phyloP scores from a whole-genome alignment of 148 eudicot genomes.

The Rhododendron griersonianum region DNA sequence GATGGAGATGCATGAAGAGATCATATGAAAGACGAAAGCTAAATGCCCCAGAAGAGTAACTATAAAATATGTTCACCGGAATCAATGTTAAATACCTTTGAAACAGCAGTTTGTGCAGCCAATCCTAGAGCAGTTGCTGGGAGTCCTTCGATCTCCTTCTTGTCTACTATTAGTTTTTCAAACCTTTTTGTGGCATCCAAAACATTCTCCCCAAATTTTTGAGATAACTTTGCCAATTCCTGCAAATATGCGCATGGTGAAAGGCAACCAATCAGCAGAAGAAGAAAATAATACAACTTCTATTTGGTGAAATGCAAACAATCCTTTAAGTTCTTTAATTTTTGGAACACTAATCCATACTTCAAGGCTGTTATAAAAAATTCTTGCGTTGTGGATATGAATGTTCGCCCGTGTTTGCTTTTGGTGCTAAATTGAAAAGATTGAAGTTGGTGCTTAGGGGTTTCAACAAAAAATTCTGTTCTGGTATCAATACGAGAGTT shows the following conservation, averaged over 20 bases:
- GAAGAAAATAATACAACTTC: not conserved
- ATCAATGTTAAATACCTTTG: constrained; percentile 53
- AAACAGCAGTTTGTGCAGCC: constrained; percentile 92
- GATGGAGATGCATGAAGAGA: constrained; percentile 4
- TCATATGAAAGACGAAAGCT: constrained; percentile 4
- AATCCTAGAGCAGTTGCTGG: constrained; percentile 87
- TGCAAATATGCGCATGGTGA: constrained; percentile 22
- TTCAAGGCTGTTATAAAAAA: too few relatives aligned
- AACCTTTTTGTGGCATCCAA: constrained; percentile 96
- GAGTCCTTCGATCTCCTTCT: constrained; percentile 88
- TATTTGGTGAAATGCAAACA: not conserved
- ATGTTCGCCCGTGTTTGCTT: not conserved
- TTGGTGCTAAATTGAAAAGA: not conserved
- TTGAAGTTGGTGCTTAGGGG: not conserved
- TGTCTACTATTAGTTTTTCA: constrained; percentile 76
- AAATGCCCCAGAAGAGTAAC: constrained; percentile 3
- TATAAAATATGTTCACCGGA: not conserved
- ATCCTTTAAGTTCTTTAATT: not conserved
- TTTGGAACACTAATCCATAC: too few relatives aligned
- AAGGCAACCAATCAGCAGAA: not conserved
- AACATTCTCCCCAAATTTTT: constrained; percentile 90
- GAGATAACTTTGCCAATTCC: constrained; percentile 81
- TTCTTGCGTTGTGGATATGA: too few relatives aligned
- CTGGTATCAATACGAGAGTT: not conserved
- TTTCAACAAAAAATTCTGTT: too few relatives aligned